Percentiles rank a stretch among this genome's conserved stretches.
phyloP scores from a whole-genome alignment of 805 yeast genomes.

The Blastobotrys parvus region DNA sequence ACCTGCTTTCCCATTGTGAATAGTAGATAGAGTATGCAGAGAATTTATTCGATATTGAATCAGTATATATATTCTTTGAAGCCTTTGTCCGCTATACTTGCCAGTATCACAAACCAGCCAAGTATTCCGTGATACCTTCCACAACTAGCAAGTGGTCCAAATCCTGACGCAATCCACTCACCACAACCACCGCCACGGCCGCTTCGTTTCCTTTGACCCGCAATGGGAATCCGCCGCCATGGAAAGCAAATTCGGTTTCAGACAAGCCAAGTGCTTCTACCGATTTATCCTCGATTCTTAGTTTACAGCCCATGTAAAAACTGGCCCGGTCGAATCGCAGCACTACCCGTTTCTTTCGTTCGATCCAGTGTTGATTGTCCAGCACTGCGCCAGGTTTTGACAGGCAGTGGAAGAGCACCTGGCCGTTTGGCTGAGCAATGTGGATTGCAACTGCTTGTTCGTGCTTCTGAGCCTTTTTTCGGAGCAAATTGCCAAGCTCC shows the following conservation, averaged over 20 bases:
- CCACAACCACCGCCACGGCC: constrained; percentile 23
- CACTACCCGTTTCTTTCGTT: constrained; percentile 23
- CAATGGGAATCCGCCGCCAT: constrained; percentile 28
- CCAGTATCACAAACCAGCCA: constrained; percentile 1
- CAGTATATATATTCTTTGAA: background rate
- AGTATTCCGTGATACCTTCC: constrained; percentile 15
- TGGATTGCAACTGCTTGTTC: constrained; percentile 20
- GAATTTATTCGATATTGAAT: too few species aligned
- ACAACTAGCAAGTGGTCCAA: constrained; percentile 23
- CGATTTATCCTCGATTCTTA: constrained; percentile 17
- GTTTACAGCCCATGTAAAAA: constrained; percentile 23
- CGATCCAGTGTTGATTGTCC: constrained; percentile 26
- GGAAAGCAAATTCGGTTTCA: constrained; percentile 20
- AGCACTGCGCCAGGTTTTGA: constrained; percentile 23
- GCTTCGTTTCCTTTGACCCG: constrained; percentile 26
- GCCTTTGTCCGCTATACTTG: background rate
- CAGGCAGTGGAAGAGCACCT: constrained; percentile 22
- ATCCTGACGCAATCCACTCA: constrained; percentile 24
- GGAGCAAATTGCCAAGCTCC: constrained; percentile 70
- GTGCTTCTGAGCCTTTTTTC: constrained; percentile 51
- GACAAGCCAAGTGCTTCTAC: constrained; percentile 16
- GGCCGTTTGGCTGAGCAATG: constrained; percentile 19
- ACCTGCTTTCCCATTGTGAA: too few species aligned
- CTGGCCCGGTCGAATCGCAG: constrained; percentile 22
- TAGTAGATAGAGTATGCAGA: too few species aligned